A percentile compares a stretch with the other conserved stretches of the same genome.
Conservation (phyloP, 2,329 filamentous ascomycete species). For the Hypoxylon sp. region DNA sequence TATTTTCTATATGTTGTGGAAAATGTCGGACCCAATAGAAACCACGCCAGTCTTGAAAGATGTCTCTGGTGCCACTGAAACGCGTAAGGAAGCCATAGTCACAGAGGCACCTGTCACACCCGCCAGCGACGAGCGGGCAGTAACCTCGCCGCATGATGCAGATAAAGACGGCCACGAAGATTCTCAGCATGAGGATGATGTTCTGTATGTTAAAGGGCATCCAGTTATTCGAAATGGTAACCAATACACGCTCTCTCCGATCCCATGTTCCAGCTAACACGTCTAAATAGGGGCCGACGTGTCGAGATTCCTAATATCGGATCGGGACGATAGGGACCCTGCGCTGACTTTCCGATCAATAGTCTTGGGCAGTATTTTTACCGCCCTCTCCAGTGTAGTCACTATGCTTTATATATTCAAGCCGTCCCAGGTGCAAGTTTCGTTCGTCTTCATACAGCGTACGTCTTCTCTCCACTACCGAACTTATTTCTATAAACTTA, state of each 20-base stretch:
- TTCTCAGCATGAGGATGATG: slow-evolving; percentile 18
- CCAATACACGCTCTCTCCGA: neutral
- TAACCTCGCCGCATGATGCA: neutral
- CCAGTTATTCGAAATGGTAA: slow-evolving; percentile 36
- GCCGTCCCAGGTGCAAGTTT: slow-evolving; percentile 33
- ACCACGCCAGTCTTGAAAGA: slow-evolving; percentile 6
- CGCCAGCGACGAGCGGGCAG: slow-evolving; percentile 4
- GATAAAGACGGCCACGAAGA: slow-evolving; percentile 6
- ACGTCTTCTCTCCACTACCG: neutral
- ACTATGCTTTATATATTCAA: slow-evolving; percentile 37
- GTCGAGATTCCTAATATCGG: slow-evolving; percentile 30
- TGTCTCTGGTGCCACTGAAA: neutral
- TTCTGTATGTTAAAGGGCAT: slow-evolving; percentile 31
- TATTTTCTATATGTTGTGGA: neutral
- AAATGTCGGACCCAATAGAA: slow-evolving; percentile 27
- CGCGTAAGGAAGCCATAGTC: slow-evolving; percentile 14
- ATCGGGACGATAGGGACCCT: slow-evolving; percentile 31
- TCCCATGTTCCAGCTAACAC: slow-evolving; percentile 1
- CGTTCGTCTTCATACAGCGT: slow-evolving; percentile 31
- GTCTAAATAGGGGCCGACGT: slow-evolving; percentile 23
- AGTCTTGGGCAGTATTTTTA: slow-evolving; percentile 29
- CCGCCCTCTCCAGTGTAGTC: slow-evolving; percentile 31
- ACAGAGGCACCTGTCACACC: slow-evolving; percentile 19
- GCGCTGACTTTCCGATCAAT: slow-evolving; percentile 36
- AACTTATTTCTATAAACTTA: slow-evolving; percentile 6